phyloP scores from a whole-genome alignment of 2,329 filamentous ascomycete genomes.

The Hymenoscyphus scutula region DNA sequence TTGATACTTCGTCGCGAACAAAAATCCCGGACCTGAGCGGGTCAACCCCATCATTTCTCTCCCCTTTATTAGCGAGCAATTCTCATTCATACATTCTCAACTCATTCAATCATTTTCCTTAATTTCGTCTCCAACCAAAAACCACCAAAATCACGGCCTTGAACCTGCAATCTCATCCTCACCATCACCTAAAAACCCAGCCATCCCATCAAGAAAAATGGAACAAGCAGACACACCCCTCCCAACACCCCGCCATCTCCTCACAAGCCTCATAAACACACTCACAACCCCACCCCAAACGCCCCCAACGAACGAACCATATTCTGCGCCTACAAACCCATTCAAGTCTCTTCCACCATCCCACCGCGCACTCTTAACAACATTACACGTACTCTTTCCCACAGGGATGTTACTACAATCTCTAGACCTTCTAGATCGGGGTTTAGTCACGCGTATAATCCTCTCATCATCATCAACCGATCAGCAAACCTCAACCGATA shows the following conservation, averaged over 20 bases:
- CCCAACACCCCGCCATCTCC: constrained; percentile 30
- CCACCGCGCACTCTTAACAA: constrained; percentile 46
- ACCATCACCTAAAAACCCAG: constrained; percentile 24
- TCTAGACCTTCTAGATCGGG: constrained; percentile 80
- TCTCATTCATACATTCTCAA: background rate
- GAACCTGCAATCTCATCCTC: too few species aligned
- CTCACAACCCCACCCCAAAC: constrained; percentile 18
- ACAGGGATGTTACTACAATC: constrained; percentile 72
- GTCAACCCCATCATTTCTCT: constrained; percentile 13
- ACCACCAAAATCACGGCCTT: too few species aligned
- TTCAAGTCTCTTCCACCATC: constrained; percentile 24
- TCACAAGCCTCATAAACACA: constrained; percentile 33
- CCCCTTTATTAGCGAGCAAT: constrained; percentile 12
- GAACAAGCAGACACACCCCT: constrained; percentile 14
- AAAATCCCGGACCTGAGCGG: background rate
- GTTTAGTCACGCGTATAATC: constrained; percentile 61
- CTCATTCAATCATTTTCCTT: background rate
- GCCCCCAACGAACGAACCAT: background rate
- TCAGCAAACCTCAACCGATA: background rate
- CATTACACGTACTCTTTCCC: constrained; percentile 77
- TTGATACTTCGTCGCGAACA: too few species aligned
- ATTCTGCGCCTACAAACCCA: constrained; percentile 17
- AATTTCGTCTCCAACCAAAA: too few species aligned
- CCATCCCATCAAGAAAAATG: constrained; percentile 1
- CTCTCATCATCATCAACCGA: background rate